Conservation (phyloP, 495 filamentous ascomycete species). For the Penicillium nucicola region DNA sequence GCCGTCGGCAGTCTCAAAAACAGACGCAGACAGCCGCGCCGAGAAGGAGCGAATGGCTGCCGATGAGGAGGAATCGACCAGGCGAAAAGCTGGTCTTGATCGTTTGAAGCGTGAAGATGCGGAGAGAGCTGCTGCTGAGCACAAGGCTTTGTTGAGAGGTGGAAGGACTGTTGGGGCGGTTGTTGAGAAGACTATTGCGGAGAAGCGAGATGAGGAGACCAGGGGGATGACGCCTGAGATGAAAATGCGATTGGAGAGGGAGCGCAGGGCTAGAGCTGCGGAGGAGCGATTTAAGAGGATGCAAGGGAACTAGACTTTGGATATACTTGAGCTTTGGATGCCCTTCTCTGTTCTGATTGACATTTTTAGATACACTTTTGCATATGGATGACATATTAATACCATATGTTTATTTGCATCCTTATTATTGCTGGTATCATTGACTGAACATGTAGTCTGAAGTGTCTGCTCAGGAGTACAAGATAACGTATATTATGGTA, state of each 20-base stretch:
- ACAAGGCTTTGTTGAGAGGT: slow-evolving; percentile 11
- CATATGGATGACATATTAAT: too few relatives aligned
- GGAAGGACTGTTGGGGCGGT: slow-evolving; percentile 49
- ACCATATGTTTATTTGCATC: too few relatives aligned
- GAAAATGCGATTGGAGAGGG: slow-evolving; percentile 74
- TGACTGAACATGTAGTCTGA: too few relatives aligned
- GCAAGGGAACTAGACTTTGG: slow-evolving; percentile 31
- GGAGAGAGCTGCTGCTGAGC: slow-evolving; percentile 42
- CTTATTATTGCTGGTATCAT: too few relatives aligned
- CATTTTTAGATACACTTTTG: too few relatives aligned
- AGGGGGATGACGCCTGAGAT: slow-evolving; percentile 83
- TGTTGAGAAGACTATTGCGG: slow-evolving; percentile 64
- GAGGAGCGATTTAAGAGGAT: slow-evolving; percentile 78
- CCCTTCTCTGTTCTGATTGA: neutral
- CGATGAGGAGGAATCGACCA: slow-evolving; percentile 52
- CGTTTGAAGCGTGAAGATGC: slow-evolving; percentile 66
- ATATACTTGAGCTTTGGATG: neutral
- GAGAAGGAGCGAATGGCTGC: slow-evolving; percentile 57
- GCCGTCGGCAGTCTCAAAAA: slow-evolving; percentile 62
- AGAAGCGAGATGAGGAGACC: slow-evolving; percentile 77
- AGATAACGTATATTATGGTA: too few relatives aligned
- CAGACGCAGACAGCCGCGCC: slow-evolving; percentile 64
- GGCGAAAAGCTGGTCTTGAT: slow-evolving; percentile 60
- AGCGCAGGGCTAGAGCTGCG: slow-evolving; percentile 77
- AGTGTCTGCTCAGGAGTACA: too few relatives aligned